Conservation (phyloP, 2,329 filamentous ascomycete species). For the Neospermospora avenae region DNA sequence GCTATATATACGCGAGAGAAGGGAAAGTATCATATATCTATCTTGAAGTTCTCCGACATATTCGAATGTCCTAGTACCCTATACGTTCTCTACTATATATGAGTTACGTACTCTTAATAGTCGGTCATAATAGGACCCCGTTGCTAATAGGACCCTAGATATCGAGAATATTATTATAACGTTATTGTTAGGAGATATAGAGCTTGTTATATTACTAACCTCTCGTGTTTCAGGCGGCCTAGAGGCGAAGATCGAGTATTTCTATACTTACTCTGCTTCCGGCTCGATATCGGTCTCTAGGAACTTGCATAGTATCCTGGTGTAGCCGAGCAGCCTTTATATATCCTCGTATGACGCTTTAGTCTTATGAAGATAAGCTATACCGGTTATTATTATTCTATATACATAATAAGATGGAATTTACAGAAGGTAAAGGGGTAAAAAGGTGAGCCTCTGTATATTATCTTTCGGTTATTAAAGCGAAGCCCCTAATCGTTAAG, state of each 20-base stretch:
- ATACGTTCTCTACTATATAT: neutral
- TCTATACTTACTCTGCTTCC: neutral
- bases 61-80: neutral
- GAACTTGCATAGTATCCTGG: neutral
- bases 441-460: neutral
- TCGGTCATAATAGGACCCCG: neutral
- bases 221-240: neutral
- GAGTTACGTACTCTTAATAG: neutral
- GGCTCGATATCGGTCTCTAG: neutral
- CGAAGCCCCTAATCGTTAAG: neutral
- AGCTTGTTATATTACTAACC: neutral
- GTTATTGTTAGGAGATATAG: neutral
- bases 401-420: neutral
- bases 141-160: neutral
- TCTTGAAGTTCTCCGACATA: neutral
- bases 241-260: neutral
- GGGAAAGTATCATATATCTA: neutral
- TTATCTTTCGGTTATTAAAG: neutral
- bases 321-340: neutral
- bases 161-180: neutral
- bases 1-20: neutral
- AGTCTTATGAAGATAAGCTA: neutral
- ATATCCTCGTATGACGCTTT: neutral
- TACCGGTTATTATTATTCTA: neutral
- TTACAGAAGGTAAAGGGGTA: neutral